These are phyloP conservation scores for Populus hybrid DNA, from an alignment of 441 rosid species.

Conservation along the genomic window DNA sequence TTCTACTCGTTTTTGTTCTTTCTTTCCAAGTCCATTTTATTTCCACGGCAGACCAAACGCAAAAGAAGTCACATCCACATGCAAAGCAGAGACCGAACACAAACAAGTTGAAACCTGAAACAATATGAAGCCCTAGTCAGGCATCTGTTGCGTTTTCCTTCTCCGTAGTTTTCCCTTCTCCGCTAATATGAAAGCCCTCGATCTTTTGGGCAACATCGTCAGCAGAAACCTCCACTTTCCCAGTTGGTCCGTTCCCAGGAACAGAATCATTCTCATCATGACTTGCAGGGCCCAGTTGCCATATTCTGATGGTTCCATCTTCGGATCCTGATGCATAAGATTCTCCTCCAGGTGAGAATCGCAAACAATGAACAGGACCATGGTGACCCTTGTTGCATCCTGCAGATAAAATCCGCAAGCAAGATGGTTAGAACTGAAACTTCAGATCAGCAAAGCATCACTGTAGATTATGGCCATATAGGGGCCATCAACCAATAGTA, in stretches of 20 bases:
- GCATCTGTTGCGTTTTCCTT: slow-evolving; percentile 30
- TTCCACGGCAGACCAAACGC: neutral
- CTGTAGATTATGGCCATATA: neutral
- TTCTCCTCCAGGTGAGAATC: slow-evolving; percentile 92
- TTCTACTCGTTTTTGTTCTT: neutral
- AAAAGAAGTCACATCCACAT: neutral
- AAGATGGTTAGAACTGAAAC: neutral
- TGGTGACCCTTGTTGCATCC: slow-evolving; percentile 99
- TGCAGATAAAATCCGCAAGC: slow-evolving; percentile 22
- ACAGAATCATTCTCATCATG: slow-evolving; percentile 40
- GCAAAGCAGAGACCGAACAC: slow-evolving; percentile 8
- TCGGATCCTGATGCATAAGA: slow-evolving; percentile 97
- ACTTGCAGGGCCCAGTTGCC: slow-evolving; percentile 68
- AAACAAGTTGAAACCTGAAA: neutral
- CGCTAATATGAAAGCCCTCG: slow-evolving; percentile 53
- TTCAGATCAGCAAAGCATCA: neutral
- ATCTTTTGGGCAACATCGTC: slow-evolving; percentile 68
- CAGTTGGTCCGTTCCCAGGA: slow-evolving; percentile 41
- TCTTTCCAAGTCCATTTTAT: neutral
- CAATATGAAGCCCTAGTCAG: slow-evolving; percentile 8
- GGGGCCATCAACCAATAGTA: neutral
- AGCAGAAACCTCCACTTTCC: slow-evolving; percentile 53
- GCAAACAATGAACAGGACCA: slow-evolving; percentile 92
- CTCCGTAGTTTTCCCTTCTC: slow-evolving; percentile 47
- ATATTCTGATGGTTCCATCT: slow-evolving; percentile 95